Base-by-base conservation (phyloP, 2,329 filamentous ascomycete genomes). In the Endothia cerciana region DNA sequence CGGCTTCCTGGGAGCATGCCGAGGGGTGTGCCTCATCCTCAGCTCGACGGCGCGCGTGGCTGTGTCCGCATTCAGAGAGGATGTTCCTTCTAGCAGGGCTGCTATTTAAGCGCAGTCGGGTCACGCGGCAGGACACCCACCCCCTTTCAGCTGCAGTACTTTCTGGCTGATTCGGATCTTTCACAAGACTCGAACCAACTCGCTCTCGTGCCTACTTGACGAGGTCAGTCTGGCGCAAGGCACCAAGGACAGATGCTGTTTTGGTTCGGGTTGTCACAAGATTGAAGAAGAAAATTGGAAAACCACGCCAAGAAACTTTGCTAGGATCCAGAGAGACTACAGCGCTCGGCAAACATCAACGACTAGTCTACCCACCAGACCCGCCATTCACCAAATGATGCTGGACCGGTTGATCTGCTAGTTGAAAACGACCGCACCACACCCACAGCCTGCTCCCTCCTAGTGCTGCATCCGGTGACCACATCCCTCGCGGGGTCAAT, bases 21-120 rank as follows among this genome's bases (percentile, higher is more conserved):
- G 22, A 49, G 25, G 4, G 25, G 11, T n/a, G 15, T 49, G 13
- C 22, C 47, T 51, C 47, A 22, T 51, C 47, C 25, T 17, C 47
- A 51, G n/a, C 22, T 38, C 33, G 25, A 15, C 2, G 3, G 11
- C 47, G 22, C 45, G 45, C 47, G 47, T 51, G 47, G 47, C 47
- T 51, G 47, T 51, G 47, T 51, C 47, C 47, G 47, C 28, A 51
- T 28, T 51, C 28, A 25, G 28, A 28, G 47, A 28, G 45, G 45
- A 47, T 47, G 15, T 51, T 30, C 47, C 47, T 13, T 49, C 45
- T 30, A 28, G 47, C 47, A 22, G 47, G 47, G 47, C 47, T 28
- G 25, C 25, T 15, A 51, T 51, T 28, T 51, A 51, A 51, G 47
- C 47, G 6, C 45, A 28, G 25, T 22, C 45, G n/a, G 45, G 45